These are phyloP conservation scores for Yamadazyma blattariae DNA, from an alignment of 1,139 yeast species.

Conservation along the genomic window DNA sequence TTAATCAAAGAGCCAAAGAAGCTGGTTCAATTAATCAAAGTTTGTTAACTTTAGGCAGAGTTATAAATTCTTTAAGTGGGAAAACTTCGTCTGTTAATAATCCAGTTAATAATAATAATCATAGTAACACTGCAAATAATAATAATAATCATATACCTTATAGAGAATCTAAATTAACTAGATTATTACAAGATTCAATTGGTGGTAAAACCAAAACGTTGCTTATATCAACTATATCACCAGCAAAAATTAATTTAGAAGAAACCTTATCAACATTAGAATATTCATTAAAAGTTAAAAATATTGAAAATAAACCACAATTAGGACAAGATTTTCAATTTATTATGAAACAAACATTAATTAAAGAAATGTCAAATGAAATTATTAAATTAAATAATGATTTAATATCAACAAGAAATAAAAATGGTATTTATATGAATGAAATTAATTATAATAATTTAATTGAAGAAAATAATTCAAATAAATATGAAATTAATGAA, in stretches of 20 bases:
- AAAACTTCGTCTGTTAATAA: too few species aligned
- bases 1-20: conserved; percentile 75
- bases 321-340: conserved; percentile 48
- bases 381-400: conserved; percentile 56
- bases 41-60: conserved; percentile 77
- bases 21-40: conserved; percentile 90
- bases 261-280: conserved; percentile 83
- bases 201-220: conserved; percentile 84
- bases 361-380: conserved; percentile 57
- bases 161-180: conserved; percentile 78
- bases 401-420: conserved; percentile 56
- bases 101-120: conserved; percentile 5
- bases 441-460: conserved; percentile 54
- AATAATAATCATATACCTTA: conserved; percentile 63
- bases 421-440: conserved; percentile 63
- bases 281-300: conserved; percentile 80
- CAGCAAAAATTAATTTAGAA: conserved; percentile 68
- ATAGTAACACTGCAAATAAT: background rate
- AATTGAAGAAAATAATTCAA: conserved; percentile 20
- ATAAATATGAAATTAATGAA: conserved; percentile 14
- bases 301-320: conserved; percentile 72
- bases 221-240: conserved; percentile 79
- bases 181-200: conserved; percentile 75
- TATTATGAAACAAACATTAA: conserved; percentile 56
- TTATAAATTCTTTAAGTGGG: conserved; percentile 63